Conservation (phyloP, 148 eudicot species). For the Silene latifolia region DNA sequence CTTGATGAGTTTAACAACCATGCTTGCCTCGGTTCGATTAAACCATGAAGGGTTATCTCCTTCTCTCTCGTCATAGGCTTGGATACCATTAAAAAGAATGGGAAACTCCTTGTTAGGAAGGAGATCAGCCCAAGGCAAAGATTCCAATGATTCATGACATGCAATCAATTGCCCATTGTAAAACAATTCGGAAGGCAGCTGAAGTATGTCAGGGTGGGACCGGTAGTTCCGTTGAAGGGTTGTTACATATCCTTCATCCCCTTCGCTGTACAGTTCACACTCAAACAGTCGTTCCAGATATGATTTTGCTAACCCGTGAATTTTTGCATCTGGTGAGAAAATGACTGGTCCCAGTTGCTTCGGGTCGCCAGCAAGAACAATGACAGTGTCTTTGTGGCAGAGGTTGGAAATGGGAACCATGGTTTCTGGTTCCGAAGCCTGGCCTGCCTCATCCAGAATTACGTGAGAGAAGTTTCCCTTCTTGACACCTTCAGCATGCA, state of each 20-base stretch:
- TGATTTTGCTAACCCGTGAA: slow-evolving; percentile 64
- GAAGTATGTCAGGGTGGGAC: slow-evolving; percentile 69
- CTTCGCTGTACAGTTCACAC: slow-evolving; percentile 40
- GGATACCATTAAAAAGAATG: slow-evolving; percentile 72
- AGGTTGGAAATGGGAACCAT: slow-evolving; percentile 82
- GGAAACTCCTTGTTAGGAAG: slow-evolving; percentile 73
- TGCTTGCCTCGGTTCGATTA: slow-evolving; percentile 90
- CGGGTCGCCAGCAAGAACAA: slow-evolving; percentile 96
- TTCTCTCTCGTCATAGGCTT: slow-evolving; percentile 91
- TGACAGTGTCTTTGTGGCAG: slow-evolving; percentile 42
- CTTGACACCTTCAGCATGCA: slow-evolving; percentile 60
- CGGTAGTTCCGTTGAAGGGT: slow-evolving; percentile 70
- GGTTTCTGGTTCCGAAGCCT: slow-evolving; percentile 97
- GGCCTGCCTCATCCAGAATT: slow-evolving; percentile 93
- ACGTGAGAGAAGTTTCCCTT: slow-evolving; percentile 79
- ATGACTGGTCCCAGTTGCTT: slow-evolving; percentile 89
- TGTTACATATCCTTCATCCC: slow-evolving; percentile 62
- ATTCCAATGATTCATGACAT: slow-evolving; percentile 33
- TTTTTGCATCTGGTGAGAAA: slow-evolving; percentile 59
- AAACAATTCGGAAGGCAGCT: slow-evolving; percentile 73
- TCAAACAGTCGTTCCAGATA: slow-evolving; percentile 72
- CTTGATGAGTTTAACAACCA: slow-evolving; percentile 58
- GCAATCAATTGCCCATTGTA: slow-evolving; percentile 63
- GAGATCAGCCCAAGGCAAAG: slow-evolving; percentile 47
- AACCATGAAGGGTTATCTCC: slow-evolving; percentile 98